Percentiles rank a stretch among this genome's conserved stretches.
phyloP scores from a whole-genome alignment of 495 filamentous ascomycete species.

The Astrothelium macrocarpum region DNA sequence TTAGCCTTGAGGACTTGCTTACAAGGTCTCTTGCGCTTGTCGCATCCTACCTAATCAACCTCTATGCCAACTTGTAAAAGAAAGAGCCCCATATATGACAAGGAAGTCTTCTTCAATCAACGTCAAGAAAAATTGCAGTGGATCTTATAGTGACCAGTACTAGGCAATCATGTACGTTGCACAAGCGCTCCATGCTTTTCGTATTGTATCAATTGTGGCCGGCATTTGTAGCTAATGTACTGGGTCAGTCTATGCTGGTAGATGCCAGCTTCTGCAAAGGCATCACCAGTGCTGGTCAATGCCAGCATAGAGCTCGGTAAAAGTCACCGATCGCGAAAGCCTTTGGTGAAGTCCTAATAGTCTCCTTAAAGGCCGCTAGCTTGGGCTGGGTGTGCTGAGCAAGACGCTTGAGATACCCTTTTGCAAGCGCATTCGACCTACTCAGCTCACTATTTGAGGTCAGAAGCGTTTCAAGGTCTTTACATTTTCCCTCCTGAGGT shows the following conservation, averaged over 20 bases:
- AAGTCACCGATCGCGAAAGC: conserved; percentile 48
- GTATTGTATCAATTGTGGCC: conserved; percentile 43
- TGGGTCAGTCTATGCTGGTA: conserved; percentile 20
- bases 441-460: too few relatives aligned
- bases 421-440: too few relatives aligned
- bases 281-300: conserved; percentile 21
- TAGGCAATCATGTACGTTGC: conserved; percentile 56
- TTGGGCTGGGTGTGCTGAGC: too few relatives aligned
- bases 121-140: conserved; percentile 50
- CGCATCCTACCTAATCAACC: too few relatives aligned
- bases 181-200: conserved; percentile 42
- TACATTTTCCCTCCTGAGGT: too few relatives aligned
- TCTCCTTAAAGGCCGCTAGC: conserved; percentile 33
- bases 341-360: conserved; percentile 35
- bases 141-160: conserved; percentile 52
- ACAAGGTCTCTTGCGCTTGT: conserved; percentile 42
- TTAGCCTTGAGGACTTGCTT: conserved; percentile 46
- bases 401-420: too few relatives aligned
- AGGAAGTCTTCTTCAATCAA: conserved; percentile 52
- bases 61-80: conserved; percentile 47
- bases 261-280: conserved; percentile 26
- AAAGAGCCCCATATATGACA: conserved; percentile 43
- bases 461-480: too few relatives aligned
- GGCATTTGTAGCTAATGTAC: conserved; percentile 29
- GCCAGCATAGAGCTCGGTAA: conserved; percentile 48